Conservation (phyloP, 1,284 basidiomycete genomes). For the Cryptococcus wingfieldii region DNA sequence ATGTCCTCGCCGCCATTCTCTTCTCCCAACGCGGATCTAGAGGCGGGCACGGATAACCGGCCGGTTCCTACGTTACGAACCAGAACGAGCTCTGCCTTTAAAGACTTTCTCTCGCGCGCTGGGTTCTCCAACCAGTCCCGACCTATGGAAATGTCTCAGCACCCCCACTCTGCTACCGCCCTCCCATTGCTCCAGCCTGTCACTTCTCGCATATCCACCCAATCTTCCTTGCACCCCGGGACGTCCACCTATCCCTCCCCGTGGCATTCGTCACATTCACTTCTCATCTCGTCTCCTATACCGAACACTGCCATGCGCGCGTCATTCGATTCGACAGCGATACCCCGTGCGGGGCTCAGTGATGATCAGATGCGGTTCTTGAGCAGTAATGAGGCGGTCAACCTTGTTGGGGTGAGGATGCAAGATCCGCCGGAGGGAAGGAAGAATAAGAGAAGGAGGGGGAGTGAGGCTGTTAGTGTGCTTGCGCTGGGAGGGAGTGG, state of each 20-base stretch:
- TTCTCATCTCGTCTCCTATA: conserved; percentile 26
- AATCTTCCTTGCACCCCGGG: neutral
- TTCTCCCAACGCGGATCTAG: conserved; percentile 1
- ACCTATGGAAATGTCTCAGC: conserved; percentile 5
- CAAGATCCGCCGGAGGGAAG: conserved; percentile 18
- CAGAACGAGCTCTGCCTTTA: conserved; percentile 24
- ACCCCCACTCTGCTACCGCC: conserved; percentile 11
- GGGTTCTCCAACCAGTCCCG: conserved; percentile 6
- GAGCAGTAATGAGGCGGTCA: conserved; percentile 20
- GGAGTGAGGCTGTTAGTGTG: no score
- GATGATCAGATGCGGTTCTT: conserved; percentile 32
- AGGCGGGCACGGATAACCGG: conserved; percentile 8
- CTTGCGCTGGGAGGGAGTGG: no score
- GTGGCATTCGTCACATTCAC: conserved; percentile 25
- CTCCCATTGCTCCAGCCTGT: conserved; percentile 10
- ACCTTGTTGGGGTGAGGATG: conserved; percentile 20
- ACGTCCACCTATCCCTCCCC: conserved; percentile 13
- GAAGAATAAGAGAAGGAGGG: conserved; percentile 11
- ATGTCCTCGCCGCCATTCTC: conserved; percentile 23
- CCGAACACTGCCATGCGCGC: conserved; percentile 27
- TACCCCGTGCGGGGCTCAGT: conserved; percentile 26
- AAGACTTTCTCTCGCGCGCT: conserved; percentile 22
- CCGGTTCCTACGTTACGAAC: conserved; percentile 12
- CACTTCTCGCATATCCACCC: conserved; percentile 5
- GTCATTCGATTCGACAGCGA: conserved; percentile 17